A percentile compares a stretch with the other conserved stretches of the same genome.
phyloP scores from a whole-genome alignment of 2,329 filamentous ascomycete species.

The Aspergillus niger region DNA sequence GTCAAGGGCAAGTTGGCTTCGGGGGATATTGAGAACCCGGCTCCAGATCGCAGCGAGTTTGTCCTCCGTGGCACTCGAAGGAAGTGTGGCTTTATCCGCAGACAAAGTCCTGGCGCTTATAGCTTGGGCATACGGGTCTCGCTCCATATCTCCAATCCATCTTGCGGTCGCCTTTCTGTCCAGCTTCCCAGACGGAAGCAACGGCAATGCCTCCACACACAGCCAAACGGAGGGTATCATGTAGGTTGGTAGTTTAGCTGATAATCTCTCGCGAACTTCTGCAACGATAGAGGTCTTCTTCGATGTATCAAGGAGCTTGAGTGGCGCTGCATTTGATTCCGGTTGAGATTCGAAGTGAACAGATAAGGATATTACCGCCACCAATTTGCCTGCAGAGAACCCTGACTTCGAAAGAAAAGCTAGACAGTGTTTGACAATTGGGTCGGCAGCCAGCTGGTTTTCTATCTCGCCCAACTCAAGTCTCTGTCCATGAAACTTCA shows the following conservation, averaged over 20 bases:
- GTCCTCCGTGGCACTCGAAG: slow-evolving; percentile 33
- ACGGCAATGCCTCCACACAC: slow-evolving; percentile 47
- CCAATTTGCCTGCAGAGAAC: slow-evolving; percentile 35
- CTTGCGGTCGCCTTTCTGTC: slow-evolving; percentile 43
- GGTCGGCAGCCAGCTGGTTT: slow-evolving; percentile 37
- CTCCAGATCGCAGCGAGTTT: slow-evolving; percentile 39
- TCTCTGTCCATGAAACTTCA: slow-evolving; percentile 67
- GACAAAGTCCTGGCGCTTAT: not conserved
- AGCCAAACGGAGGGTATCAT: slow-evolving; percentile 53
- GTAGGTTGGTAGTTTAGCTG: slow-evolving; percentile 45
- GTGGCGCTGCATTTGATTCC: slow-evolving; percentile 20
- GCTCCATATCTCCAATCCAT: slow-evolving; percentile 35
- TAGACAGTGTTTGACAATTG: slow-evolving; percentile 37
- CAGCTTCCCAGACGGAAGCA: slow-evolving; percentile 50
- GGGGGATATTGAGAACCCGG: slow-evolving; percentile 42
- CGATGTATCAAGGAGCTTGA: slow-evolving; percentile 28
- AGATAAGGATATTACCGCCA: slow-evolving; percentile 35
- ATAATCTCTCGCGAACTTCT: slow-evolving; percentile 33
- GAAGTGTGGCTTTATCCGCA: slow-evolving; percentile 11
- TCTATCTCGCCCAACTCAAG: slow-evolving; percentile 62
- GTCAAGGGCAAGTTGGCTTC: slow-evolving; percentile 33
- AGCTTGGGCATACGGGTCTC: slow-evolving; percentile 28
- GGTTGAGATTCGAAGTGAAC: slow-evolving; percentile 23
- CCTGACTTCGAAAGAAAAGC: slow-evolving; percentile 41
- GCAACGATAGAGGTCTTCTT: slow-evolving; percentile 26